phyloP scores from a whole-genome alignment of 257 asterid species.

The Nicotiana undulata region DNA sequence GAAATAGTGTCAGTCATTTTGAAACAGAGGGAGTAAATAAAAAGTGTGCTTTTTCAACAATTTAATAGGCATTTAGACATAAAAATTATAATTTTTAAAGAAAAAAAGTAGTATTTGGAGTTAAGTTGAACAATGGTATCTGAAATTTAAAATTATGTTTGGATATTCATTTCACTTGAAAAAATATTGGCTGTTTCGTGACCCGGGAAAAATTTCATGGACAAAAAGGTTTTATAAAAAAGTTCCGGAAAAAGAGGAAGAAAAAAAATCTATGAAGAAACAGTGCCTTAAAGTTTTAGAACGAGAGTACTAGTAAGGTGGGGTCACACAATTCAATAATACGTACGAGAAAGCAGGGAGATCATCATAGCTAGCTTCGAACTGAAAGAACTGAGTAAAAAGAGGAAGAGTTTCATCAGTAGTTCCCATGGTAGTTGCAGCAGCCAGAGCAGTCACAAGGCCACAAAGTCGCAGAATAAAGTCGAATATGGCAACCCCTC shows the following conservation, averaged over 20 bases:
- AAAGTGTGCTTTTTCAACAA: too few species aligned
- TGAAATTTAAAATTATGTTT: too few species aligned
- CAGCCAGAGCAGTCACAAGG: constrained; percentile 52
- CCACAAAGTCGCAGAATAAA: constrained; percentile 64
- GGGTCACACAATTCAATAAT: neutral
- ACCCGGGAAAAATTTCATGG: too few species aligned
- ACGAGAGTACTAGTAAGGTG: neutral
- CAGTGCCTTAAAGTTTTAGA: too few species aligned
- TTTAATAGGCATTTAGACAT: neutral
- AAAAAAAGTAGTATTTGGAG: neutral
- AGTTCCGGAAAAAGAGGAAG: too few species aligned
- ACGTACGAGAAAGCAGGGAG: constrained; percentile 70
- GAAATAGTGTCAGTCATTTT: too few species aligned
- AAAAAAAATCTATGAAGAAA: too few species aligned
- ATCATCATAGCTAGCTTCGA: constrained; percentile 75
- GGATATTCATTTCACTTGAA: too few species aligned
- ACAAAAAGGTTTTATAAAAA: too few species aligned
- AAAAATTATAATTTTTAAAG: neutral
- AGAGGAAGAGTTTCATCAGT: constrained; percentile 74
- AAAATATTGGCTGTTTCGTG: too few species aligned
- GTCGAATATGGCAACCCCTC: constrained; percentile 67
- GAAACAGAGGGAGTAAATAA: too few species aligned
- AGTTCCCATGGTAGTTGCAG: constrained; percentile 75
- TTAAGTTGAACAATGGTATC: neutral
- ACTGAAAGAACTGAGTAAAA: constrained; percentile 77